Evolutionary conservation across 2,329 filamentous ascomycete genomes (phyloP), one percentile per base, ranked within the genome.

Genomic region (Venturia carpophila): DNA sequence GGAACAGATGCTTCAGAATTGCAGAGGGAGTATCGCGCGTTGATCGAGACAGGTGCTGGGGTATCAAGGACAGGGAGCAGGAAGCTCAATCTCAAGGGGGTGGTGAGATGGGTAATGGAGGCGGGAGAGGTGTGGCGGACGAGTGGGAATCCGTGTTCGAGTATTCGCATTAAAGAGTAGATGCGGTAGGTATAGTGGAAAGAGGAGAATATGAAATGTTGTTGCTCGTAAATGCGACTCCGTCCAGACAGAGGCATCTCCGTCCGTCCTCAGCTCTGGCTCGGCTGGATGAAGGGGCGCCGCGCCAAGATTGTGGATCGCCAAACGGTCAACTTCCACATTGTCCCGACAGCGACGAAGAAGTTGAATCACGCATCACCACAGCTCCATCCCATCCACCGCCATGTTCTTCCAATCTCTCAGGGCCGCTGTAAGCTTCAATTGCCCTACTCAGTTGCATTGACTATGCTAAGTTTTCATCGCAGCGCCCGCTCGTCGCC

Each of bases 381-480:
- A 56, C 47, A 30, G 15, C 64, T 37, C 49, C 43, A n/a, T 34
- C 41, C 39, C 47, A 45, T 58, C 63, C 43, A 52, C 49, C 60
- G 55, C 74, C 75, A 85, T 85, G 83, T 78, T 85, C 78, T 82
- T 81, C 73, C 82, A 84, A 76, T 82, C 83, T 75, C 77, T 85
- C 77, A 82, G 83, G 79, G 80, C 82, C 73, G 84, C 83, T 76
- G 84, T 86, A 78, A 73, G 80, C 65, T 52, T 3, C 43, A 27
- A 63, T 65, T 45, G 58, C 24, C 64, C 66, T 65, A 52, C 42
- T 45, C 65, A 64, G 43, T 65, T 63, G 52, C 68, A 66, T 60
- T 65, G 49, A 60, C 24, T 45, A 49, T 68, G 66, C 71, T 77
- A 70, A 75, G 70, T 66, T 42, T 66, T 67, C 42, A n/a, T 58